Percentiles rank a stretch among this genome's conserved stretches.
Evolutionary conservation across 148 eudicot genomes (phyloP).

Genomic region (Dianthus caryophyllus): DNA sequence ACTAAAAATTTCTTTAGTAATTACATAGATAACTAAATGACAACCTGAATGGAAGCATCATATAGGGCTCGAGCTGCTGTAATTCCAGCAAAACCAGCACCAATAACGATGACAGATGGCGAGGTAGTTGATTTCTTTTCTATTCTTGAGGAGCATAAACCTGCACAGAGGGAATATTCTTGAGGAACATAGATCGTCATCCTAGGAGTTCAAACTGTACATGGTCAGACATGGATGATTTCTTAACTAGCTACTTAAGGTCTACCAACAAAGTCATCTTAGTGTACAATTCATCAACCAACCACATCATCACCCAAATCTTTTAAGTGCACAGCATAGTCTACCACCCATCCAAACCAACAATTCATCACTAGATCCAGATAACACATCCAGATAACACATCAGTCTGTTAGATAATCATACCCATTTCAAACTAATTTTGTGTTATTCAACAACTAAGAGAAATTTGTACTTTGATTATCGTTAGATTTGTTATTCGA

Average conservation of each 20-base stretch:
- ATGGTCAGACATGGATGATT: neutral
- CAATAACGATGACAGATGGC: conserved; percentile 87
- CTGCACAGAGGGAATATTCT: conserved; percentile 37
- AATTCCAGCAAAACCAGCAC: conserved; percentile 89
- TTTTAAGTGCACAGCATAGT: neutral
- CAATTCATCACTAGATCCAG: no score
- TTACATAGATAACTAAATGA: neutral
- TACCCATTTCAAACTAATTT: no score
- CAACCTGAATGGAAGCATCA: conserved; percentile 92
- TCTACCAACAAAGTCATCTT: neutral
- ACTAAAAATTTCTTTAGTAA: neutral
- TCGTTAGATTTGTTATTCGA: no score
- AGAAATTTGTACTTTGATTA: no score
- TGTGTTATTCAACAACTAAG: no score
- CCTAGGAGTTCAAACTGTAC: neutral
- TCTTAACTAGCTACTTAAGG: neutral
- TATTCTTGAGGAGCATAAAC: conserved; percentile 44
- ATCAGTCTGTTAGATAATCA: no score
- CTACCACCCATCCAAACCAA: no score
- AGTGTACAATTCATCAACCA: neutral
- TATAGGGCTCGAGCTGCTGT: conserved; percentile 91
- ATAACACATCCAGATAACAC: no score
- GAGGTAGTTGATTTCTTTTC: conserved; percentile 43
- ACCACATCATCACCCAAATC: neutral
- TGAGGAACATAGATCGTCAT: no score